These are phyloP conservation scores for Penicillium silybi DNA, from an alignment of 495 filamentous ascomycete species.

Conservation along the genomic window DNA sequence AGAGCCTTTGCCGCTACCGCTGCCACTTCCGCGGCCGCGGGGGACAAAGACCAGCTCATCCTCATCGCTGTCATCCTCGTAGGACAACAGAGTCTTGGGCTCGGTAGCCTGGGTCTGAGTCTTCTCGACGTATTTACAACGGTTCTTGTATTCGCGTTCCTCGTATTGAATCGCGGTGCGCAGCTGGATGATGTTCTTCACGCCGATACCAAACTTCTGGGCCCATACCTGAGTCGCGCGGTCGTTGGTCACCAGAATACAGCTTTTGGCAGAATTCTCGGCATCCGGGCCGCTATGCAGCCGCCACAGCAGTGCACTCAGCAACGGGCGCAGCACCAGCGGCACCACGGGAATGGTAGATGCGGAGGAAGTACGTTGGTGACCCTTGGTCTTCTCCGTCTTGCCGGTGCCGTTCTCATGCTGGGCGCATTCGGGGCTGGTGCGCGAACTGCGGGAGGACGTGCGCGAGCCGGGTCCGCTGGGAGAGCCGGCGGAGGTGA, in stretches of 20 bases:
- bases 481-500: constrained; percentile 47
- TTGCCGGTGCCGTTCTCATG: constrained; percentile 26
- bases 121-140: constrained; percentile 47
- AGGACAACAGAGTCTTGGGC: constrained; percentile 40
- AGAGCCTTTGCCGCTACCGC: constrained; percentile 35
- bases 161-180: constrained; percentile 56
- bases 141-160: constrained; percentile 56
- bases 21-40: constrained; percentile 41
- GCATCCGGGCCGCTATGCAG: constrained; percentile 48
- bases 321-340: constrained; percentile 48
- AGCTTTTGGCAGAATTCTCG: constrained; percentile 36
- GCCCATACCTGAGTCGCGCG: constrained; percentile 52
- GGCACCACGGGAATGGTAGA: constrained; percentile 40
- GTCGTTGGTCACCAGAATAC: constrained; percentile 59
- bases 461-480: constrained; percentile 42
- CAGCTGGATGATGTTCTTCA: constrained; percentile 57
- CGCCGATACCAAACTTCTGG: constrained; percentile 55
- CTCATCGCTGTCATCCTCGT: constrained; percentile 53
- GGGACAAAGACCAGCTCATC: constrained; percentile 57
- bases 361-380: constrained; percentile 36
- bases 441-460: constrained; percentile 49
- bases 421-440: constrained; percentile 45
- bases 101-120: constrained; percentile 32
- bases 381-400: constrained; percentile 22
- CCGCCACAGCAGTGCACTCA: constrained; percentile 60